Evolutionary conservation across 106 monocot genomes (phyloP), one percentile per base, ranked within the genome.

Genomic region (Allium cepa): DNA sequence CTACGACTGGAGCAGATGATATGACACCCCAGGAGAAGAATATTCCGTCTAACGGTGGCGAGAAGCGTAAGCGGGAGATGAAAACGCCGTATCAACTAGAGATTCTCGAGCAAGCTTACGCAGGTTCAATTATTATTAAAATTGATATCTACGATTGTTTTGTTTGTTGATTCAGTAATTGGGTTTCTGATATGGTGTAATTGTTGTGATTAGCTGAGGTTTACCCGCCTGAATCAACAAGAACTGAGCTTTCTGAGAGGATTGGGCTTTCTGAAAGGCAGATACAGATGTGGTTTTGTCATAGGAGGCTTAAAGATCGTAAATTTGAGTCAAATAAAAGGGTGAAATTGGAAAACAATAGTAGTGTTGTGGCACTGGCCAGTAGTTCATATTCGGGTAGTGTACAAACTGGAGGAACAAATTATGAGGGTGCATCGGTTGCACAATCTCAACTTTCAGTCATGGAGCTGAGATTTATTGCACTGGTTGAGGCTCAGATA

Each of bases 261-360:
- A 79, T 87, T 18, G 92, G 87, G 26, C 81, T 99, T 8, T 72
- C 82, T 2, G 97, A 99, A 73, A 80, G 97, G 72, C 97, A 99
- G 77, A 82, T 99, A 13, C 97, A 99, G 88, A 99, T 99, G 97
- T 99, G 97, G 97, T 99, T 99, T 73, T 99, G 97, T 51, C 97
- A 99, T 61, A 78, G 97, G 57, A 77, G 97, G 72, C 82, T 93
- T 45, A 99, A 99, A 69, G 92, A 97, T 66, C 71, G 92, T 66
- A 97, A 97, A 73, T 48, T 59, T 67, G 59, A 69, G 8, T 69
- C 82, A 14, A 14, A 72, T 16, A 78, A 72, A 80, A 72, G 71
- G 78, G 67, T 50, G 18, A 75, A 69, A 59, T 69, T 71, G 73
- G 78, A 85, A 36, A 36, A 36, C 36, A 36, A 36, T 36, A 57